Evolutionary conservation across 78 protist genomes (phyloP).

Genomic region (Isochrysis galbana): DNA sequence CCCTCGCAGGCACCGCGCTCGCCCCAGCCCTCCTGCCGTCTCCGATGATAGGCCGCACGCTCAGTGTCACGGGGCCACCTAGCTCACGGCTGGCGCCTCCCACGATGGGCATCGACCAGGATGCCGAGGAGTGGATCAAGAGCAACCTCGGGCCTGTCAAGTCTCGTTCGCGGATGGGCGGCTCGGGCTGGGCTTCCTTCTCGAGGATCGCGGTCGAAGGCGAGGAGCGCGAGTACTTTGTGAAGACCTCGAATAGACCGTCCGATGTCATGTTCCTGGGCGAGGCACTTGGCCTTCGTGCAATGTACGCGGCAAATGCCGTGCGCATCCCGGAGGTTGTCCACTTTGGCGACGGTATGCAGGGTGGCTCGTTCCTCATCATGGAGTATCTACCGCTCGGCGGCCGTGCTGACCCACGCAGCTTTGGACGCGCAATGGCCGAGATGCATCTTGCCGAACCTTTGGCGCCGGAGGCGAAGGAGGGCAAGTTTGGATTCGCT

Average conservation of each 20-base stretch:
- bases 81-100: too few relatives aligned
- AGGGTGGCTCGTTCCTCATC: constrained; percentile 23
- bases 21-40: too few relatives aligned
- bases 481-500: constrained; percentile 35
- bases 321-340: constrained; percentile 12
- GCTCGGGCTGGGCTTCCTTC: neutral
- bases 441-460: constrained; percentile 30
- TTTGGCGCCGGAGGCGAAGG: constrained; percentile 18
- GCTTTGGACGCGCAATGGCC: constrained; percentile 37
- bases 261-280: constrained; percentile 11
- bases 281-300: constrained; percentile 37
- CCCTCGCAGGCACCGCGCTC: too few relatives aligned
- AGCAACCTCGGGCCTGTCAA: neutral
- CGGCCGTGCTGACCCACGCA: neutral
- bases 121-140: constrained; percentile 9
- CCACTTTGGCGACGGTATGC: neutral
- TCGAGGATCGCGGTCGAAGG: neutral
- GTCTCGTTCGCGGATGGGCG: neutral
- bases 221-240: neutral
- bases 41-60: too few relatives aligned
- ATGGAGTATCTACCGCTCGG: constrained; percentile 24
- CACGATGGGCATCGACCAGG: neutral
- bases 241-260: constrained; percentile 9
- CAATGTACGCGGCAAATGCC: neutral
- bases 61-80: too few relatives aligned